Base-by-base conservation (phyloP, 2,329 filamentous ascomycete species). In the Aspergillus japonicus region DNA sequence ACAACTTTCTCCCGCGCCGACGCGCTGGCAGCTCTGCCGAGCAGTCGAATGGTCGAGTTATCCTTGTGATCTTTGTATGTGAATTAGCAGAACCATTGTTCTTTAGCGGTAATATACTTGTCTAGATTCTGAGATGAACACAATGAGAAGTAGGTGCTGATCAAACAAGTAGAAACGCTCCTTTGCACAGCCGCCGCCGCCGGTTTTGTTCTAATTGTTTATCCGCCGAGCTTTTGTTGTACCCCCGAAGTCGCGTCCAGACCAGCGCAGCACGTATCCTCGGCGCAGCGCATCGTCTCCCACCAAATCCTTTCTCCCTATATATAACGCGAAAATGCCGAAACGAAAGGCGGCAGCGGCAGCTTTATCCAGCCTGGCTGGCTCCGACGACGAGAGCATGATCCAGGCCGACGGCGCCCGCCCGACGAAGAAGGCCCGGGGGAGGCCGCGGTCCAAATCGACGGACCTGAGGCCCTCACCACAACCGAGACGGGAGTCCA, bases 381-480 rank as follows among this genome's bases (percentile, higher is more conserved):
- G 79, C 51, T 81, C 80, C 14, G 81, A 83, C 44, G 73, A 74
- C 62, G 77, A 80, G 39, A 76, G 79, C 56, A 64, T 74, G 7
- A 69, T 71, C 60, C 68, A 73, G 62, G 62, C 73, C n/a, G 67
- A 69, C 57, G 69, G 69, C 62, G 69, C 77, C 65, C 73, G 69
- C 58, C 71, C 77, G 23, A 63, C 73, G 56, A 75, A 78, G 68
- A 75, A 70, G 65, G 53, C 65, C 47, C 65, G 77, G 71, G 74
- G 73, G 54, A 69, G 74, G 64, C 71, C 75, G 53, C 74, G 74
- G 62, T 69, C 71, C 64, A 85, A 83, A 62, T 71, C 75, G 14
- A 77, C 80, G 56, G 79, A 73, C 26, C 65, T 66, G 24, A 71
- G 70, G 52, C 62, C 72, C 5, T 66, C 65, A 3, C 60, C 68